Percentiles rank a stretch among this genome's conserved stretches.
phyloP scores from a whole-genome alignment of 2,329 filamentous ascomycete genomes.

The Trichoderma sp. region DNA sequence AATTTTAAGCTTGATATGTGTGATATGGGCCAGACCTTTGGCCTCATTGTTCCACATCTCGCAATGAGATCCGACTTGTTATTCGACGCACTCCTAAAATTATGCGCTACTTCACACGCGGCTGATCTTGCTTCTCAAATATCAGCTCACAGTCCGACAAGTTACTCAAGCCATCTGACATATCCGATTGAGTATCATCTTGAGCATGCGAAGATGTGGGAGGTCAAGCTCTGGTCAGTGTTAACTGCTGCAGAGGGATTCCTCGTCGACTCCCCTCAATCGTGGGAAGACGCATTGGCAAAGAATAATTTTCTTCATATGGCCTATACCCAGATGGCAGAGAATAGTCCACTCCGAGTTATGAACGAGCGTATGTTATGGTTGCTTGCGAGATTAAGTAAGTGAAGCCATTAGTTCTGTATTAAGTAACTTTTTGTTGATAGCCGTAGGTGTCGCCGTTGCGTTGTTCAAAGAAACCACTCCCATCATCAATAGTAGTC shows the following conservation, averaged over 20 bases:
- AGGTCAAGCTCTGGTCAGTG: background rate
- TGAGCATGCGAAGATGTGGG: background rate
- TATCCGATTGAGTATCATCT: background rate
- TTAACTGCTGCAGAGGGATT: background rate
- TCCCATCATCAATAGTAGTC: background rate
- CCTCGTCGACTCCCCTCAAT: background rate
- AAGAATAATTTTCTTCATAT: background rate
- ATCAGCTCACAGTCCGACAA: background rate
- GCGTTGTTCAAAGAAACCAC: background rate
- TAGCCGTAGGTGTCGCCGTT: background rate
- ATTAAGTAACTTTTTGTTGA: background rate
- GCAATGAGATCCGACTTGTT: background rate
- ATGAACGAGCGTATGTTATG: background rate
- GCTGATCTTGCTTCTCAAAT: too few relatives aligned
- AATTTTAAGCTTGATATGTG: background rate
- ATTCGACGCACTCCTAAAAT: background rate
- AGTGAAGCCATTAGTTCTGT: background rate
- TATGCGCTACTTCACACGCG: background rate
- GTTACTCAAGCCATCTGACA: background rate
- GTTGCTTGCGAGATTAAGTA: background rate
- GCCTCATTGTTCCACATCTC: constrained; percentile 1
- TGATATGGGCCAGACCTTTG: background rate
- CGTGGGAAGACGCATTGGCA: background rate
- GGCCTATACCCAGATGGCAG: background rate
- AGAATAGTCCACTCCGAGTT: background rate